A percentile compares a stretch with the other conserved stretches of the same genome.
These are phyloP conservation scores for Amanita molliuscula DNA, from an alignment of 768 basidiomycete genomes.

Conservation along the genomic window DNA sequence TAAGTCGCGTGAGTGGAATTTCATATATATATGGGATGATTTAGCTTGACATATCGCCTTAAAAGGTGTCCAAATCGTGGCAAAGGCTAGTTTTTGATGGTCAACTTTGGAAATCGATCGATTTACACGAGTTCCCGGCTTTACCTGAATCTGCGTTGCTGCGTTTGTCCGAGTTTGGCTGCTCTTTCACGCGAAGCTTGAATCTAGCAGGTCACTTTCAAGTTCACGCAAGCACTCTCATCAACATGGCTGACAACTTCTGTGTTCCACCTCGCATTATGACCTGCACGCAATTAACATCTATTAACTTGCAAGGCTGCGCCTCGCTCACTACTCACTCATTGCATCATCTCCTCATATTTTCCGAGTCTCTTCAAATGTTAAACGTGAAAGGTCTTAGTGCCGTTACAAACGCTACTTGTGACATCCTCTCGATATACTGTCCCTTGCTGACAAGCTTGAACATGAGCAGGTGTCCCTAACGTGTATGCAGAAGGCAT, in stretches of 20 bases:
- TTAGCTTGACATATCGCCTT: not conserved
- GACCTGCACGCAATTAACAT: slow-evolving; percentile 57
- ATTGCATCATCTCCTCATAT: slow-evolving; percentile 58
- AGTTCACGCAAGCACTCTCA: slow-evolving; percentile 37
- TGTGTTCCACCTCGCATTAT: slow-evolving; percentile 30
- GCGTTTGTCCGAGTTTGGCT: slow-evolving; percentile 43
- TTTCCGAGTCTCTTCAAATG: slow-evolving; percentile 46
- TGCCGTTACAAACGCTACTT: slow-evolving; percentile 66
- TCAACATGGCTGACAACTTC: slow-evolving; percentile 43
- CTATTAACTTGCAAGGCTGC: slow-evolving; percentile 68
- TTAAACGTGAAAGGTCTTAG: slow-evolving; percentile 59
- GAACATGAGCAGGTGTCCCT: slow-evolving; percentile 59
- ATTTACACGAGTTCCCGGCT: slow-evolving; percentile 53
- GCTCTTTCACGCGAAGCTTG: slow-evolving; percentile 53
- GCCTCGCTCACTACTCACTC: slow-evolving; percentile 50
- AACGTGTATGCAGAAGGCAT: slow-evolving; percentile 62
- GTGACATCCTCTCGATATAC: slow-evolving; percentile 50
- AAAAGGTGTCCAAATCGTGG: slow-evolving; percentile 67
- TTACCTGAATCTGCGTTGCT: slow-evolving; percentile 40
- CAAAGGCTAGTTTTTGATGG: slow-evolving; percentile 70
- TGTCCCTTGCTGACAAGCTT: slow-evolving; percentile 48
- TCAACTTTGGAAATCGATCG: slow-evolving; percentile 68
- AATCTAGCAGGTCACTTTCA: slow-evolving; percentile 53
- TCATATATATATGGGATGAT: not conserved
- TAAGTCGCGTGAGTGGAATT: slow-evolving; percentile 57